phyloP scores from a whole-genome alignment of 1,284 basidiomycete genomes.

The Tylopilus sp. region DNA sequence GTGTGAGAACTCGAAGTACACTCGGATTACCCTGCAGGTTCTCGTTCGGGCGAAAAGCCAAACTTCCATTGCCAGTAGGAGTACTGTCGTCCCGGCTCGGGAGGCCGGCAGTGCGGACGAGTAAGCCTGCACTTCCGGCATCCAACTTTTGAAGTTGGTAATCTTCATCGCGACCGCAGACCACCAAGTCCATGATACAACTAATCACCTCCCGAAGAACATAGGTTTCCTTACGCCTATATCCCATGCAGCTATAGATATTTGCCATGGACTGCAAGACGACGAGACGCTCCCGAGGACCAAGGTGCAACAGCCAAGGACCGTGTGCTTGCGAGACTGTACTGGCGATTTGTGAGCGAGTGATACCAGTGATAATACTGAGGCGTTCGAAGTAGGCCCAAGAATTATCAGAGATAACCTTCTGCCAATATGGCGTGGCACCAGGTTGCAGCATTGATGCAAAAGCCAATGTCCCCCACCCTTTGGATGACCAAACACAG shows the following conservation, averaged over 20 bases:
- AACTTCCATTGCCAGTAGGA: slow-evolving; percentile 43
- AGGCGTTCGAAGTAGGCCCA: slow-evolving; percentile 57
- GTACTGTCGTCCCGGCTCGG: slow-evolving; percentile 32
- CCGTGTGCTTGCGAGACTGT: slow-evolving; percentile 71
- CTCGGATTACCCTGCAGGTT: slow-evolving; percentile 76
- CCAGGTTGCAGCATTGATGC: slow-evolving; percentile 68
- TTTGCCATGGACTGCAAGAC: slow-evolving; percentile 68
- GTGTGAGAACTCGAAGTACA: slow-evolving; percentile 66
- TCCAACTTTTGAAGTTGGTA: slow-evolving; percentile 38
- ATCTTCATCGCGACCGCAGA: slow-evolving; percentile 71
- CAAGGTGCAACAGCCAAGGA: slow-evolving; percentile 81
- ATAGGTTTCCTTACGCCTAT: slow-evolving; percentile 81
- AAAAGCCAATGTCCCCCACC: slow-evolving; percentile 81
- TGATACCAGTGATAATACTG: slow-evolving; percentile 62
- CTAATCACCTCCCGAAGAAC: slow-evolving; percentile 81
- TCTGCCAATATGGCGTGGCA: slow-evolving; percentile 53
- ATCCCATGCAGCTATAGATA: slow-evolving; percentile 74
- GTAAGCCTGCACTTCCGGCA: slow-evolving; percentile 45
- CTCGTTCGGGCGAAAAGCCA: slow-evolving; percentile 71
- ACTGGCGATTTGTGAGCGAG: slow-evolving; percentile 62
- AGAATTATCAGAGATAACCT: slow-evolving; percentile 39
- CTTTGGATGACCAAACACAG: slow-evolving; percentile 80
- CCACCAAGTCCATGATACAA: slow-evolving; percentile 74
- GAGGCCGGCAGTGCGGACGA: slow-evolving; percentile 33
- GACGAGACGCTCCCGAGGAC: slow-evolving; percentile 68